A percentile compares a stretch with the other conserved stretches of the same genome.
Conservation (phyloP, 2,329 filamentous ascomycete genomes). For the Ustilaginoidea virens region DNA sequence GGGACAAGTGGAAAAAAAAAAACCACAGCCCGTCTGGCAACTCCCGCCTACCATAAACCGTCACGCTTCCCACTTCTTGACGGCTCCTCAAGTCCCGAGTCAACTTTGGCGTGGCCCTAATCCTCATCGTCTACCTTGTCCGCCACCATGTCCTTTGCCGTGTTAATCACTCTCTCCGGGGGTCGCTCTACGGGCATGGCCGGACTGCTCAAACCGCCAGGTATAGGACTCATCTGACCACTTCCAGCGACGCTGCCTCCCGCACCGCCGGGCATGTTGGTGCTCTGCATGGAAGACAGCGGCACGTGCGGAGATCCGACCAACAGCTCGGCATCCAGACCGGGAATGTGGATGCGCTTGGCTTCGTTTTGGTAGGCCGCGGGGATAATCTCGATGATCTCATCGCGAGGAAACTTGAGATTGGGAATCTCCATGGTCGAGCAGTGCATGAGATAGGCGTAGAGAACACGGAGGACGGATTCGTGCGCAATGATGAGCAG, state of each 20-base stretch:
- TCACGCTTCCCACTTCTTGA: neutral
- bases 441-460: conserved; percentile 97
- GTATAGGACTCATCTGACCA: conserved; percentile 30
- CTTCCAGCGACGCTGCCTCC: conserved; percentile 13
- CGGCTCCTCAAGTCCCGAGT: neutral
- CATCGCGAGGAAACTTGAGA: conserved; percentile 84
- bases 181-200: conserved; percentile 27
- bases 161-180: conserved; percentile 34
- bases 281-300: conserved; percentile 52
- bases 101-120: conserved; percentile 11
- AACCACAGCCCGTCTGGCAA: too few species aligned
- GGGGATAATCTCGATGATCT: conserved; percentile 98
- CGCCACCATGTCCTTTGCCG: conserved; percentile 31
- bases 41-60: neutral
- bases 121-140: conserved; percentile 39
- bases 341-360: conserved; percentile 74
- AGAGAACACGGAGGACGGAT: conserved; percentile 89
- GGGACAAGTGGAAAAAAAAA: too few species aligned
- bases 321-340: conserved; percentile 48
- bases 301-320: conserved; percentile 70
- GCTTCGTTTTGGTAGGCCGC: conserved; percentile 95
- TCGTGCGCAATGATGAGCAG: conserved; percentile 98
- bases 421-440: conserved; percentile 88
- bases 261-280: conserved; percentile 10
- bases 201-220: conserved; percentile 29